Evolutionary conservation across 805 yeast genomes (phyloP), one percentile per base, ranked within the genome.

Genomic region (Cephaloascus albidus): DNA sequence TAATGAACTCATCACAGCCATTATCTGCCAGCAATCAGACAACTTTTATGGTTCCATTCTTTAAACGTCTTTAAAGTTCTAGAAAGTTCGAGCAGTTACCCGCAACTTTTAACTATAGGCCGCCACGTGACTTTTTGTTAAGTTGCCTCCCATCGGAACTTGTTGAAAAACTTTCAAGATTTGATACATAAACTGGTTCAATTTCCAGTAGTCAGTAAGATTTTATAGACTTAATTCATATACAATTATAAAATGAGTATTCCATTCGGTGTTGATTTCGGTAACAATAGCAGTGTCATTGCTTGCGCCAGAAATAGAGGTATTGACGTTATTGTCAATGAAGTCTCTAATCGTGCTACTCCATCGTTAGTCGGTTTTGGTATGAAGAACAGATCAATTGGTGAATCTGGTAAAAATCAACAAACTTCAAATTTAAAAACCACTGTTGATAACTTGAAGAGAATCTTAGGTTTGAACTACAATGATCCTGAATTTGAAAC

Each of bases 251-350:
- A 41, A 33, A 88, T 87, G 96, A 85, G 95, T 66, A 76, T 82
- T 60, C 96, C 96, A 68, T 85, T 89, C 58, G 98, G 98, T 73
- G 81, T 93, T 66, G 98, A 93, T 78, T 83, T 93, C 61, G 98
- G 98, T 70, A 88, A 88, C 72, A 75, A 78, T 74, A 85, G 77
- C 74, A 80, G 96, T 48, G 97, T 90, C 52, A 76, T 90, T 60
- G 97, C 95, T 34, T 67, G 95, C 60, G 98, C 98, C 47, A 84
- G 90, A 64, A 93, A 90, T 79, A 82, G 97, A 73, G 97, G 97
- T 60, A 93, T 93, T 60, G 99, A 93, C 65, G 82, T 93, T 55
- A 86, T 93, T 55, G 97, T 93, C 69, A 93, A 93, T 63, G 99
- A 93, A 69, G 97, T 93, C 37, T 89, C 97, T 42, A 93, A 93